Evolutionary conservation across 805 yeast genomes (phyloP).

Genomic region (Ogataea nakhonphanomensis): DNA sequence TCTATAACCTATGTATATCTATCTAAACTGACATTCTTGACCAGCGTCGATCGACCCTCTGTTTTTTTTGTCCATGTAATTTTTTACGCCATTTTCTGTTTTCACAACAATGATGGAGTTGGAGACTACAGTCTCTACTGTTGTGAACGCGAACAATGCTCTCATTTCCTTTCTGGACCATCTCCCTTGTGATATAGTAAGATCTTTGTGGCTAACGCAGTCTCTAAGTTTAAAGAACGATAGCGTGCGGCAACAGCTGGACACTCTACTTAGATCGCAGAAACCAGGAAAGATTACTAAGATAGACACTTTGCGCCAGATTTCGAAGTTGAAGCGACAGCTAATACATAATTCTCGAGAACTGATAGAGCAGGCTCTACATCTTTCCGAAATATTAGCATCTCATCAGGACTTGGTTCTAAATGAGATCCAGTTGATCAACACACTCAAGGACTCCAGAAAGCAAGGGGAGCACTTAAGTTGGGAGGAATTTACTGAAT

Average conservation of each 20-base stretch:
- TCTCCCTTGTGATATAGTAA: constrained; percentile 37
- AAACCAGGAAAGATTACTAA: constrained; percentile 3
- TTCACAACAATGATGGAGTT: constrained; percentile 1
- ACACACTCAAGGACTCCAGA: constrained; percentile 18
- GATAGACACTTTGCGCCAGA: not conserved
- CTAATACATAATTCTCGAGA: constrained; percentile 26
- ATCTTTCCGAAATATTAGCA: constrained; percentile 17
- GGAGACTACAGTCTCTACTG: constrained; percentile 23
- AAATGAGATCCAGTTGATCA: constrained; percentile 27
- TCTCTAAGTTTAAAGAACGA: constrained; percentile 28
- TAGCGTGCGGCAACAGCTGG: constrained; percentile 11
- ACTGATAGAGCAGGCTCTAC: constrained; percentile 24
- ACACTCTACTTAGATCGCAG: constrained; percentile 2
- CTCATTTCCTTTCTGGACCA: constrained; percentile 37
- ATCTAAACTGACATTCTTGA: constrained; percentile 9
- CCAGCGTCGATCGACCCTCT: constrained; percentile 8
- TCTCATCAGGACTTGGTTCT: constrained; percentile 23
- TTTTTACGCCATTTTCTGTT: no score
- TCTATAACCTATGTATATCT: constrained; percentile 11
- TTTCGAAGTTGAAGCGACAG: constrained; percentile 5
- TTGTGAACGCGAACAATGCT: constrained; percentile 32
- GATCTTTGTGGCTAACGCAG: constrained; percentile 37
- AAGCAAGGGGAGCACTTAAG: constrained; percentile 18
- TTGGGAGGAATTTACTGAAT: constrained; percentile 22
- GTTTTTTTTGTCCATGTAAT: not conserved